Evolutionary conservation across 768 basidiomycete genomes (phyloP).

Genomic region (Pleurotus cornucopiae): DNA sequence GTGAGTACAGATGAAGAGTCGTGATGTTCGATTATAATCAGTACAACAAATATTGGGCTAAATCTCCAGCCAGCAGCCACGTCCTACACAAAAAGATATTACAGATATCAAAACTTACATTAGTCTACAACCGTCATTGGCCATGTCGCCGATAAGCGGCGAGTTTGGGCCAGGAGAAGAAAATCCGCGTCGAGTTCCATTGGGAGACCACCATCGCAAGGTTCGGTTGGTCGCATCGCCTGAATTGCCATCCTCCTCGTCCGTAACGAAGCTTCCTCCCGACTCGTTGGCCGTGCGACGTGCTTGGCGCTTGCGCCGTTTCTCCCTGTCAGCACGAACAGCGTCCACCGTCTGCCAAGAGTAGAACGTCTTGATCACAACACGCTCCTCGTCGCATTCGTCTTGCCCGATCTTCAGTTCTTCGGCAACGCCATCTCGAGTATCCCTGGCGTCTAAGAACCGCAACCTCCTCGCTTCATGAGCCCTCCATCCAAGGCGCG

Average conservation of each 20-base stretch:
- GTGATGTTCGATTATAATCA: no score
- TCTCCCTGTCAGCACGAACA: constrained; percentile 63
- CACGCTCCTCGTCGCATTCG: constrained; percentile 70
- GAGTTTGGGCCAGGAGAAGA: constrained; percentile 42
- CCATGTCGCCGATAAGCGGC: constrained; percentile 41
- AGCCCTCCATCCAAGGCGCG: constrained; percentile 70
- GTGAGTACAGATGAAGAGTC: no score
- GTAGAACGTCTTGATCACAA: constrained; percentile 82
- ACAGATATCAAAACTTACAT: constrained; percentile 45
- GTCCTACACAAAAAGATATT: constrained; percentile 19
- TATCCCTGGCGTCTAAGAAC: constrained; percentile 72
- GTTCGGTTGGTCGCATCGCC: constrained; percentile 17
- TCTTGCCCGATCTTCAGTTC: constrained; percentile 69
- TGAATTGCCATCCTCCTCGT: constrained; percentile 27
- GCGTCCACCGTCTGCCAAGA: constrained; percentile 85
- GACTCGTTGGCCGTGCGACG: constrained; percentile 39
- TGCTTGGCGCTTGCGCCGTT: constrained; percentile 49
- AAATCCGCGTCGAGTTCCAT: constrained; percentile 32
- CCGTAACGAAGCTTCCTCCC: constrained; percentile 25
- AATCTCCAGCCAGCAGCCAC: not conserved
- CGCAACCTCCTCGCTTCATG: constrained; percentile 65
- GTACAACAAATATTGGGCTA: not conserved
- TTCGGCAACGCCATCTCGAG: constrained; percentile 57
- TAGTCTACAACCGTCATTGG: constrained; percentile 61
- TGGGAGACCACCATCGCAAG: constrained; percentile 53